Conservation (phyloP, 805 yeast species). For the Candida peoriensis region DNA sequence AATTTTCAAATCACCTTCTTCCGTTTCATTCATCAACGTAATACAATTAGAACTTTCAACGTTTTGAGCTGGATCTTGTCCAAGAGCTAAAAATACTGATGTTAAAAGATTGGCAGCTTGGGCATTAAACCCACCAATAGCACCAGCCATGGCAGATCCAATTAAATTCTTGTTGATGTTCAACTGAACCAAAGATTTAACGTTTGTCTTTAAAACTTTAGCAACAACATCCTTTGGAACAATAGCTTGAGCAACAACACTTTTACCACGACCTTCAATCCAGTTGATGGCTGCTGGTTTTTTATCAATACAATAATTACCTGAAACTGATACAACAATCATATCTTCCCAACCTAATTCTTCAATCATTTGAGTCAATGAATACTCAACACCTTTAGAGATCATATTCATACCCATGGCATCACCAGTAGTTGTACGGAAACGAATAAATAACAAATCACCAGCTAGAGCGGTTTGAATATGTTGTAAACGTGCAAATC, state of each 20-base stretch:
- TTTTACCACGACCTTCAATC: slow-evolving; percentile 99
- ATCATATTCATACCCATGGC: slow-evolving; percentile 99
- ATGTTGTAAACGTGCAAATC: slow-evolving; percentile 93
- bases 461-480: slow-evolving; percentile 95
- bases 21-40: slow-evolving; percentile 80
- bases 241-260: slow-evolving; percentile 93
- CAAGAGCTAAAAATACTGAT: slow-evolving; percentile 90
- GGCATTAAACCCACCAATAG: slow-evolving; percentile 97
- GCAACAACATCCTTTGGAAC: slow-evolving; percentile 78
- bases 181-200: slow-evolving; percentile 85
- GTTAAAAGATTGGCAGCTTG: slow-evolving; percentile 97
- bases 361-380: slow-evolving; percentile 78
- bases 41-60: slow-evolving; percentile 98
- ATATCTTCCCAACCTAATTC: slow-evolving; percentile 92
- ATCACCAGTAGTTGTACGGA: slow-evolving; percentile 98
- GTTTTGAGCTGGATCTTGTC: slow-evolving; percentile 99
- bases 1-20: slow-evolving; percentile 74
- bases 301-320: slow-evolving; percentile 96
- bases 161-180: slow-evolving; percentile 85
- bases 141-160: slow-evolving; percentile 98
- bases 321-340: slow-evolving; percentile 89
- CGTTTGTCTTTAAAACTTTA: slow-evolving; percentile 85
- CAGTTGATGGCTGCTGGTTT: slow-evolving; percentile 98
- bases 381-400: slow-evolving; percentile 92
- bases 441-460: slow-evolving; percentile 78